Evolutionary conservation across 2,329 filamentous ascomycete genomes (phyloP).

Genomic region (Myriosclerotinia curreyana): DNA sequence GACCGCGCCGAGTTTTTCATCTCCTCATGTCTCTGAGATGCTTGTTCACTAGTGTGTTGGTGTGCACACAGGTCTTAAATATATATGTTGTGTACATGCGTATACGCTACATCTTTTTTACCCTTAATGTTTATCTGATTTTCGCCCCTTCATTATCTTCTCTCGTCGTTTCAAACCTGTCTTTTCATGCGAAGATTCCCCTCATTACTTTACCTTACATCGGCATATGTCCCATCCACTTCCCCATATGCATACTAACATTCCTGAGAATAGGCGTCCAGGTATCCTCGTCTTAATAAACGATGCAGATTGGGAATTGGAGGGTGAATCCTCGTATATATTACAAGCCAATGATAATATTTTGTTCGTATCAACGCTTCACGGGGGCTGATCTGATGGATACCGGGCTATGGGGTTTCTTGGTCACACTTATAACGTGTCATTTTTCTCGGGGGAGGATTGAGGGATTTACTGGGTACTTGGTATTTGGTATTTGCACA

Average conservation of each 20-base stretch:
- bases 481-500: no score
- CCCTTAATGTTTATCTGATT: slow-evolving; percentile 20
- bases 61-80: not conserved
- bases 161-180: not conserved
- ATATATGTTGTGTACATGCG: not conserved
- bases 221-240: slow-evolving; percentile 5
- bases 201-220: slow-evolving; percentile 15
- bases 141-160: not conserved
- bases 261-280: slow-evolving; percentile 63
- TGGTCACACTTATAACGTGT: not conserved
- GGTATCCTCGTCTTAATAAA: slow-evolving; percentile 97
- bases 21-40: slow-evolving; percentile 22
- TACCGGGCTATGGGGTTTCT: slow-evolving; percentile 8
- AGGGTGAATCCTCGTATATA: slow-evolving; percentile 89
- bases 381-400: slow-evolving; percentile 66
- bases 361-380: slow-evolving; percentile 92
- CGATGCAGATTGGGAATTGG: slow-evolving; percentile 96
- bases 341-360: slow-evolving; percentile 81
- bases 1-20: slow-evolving; percentile 39
- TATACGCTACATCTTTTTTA: not conserved
- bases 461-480: not conserved
- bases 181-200: slow-evolving; percentile 20
- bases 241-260: slow-evolving; percentile 27
- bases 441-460: not conserved
- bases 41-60: not conserved